Percentiles rank a stretch among this genome's conserved stretches.
These are phyloP conservation scores for Globisporangium echinulatum DNA, from an alignment of 352 stramenopile genomes.

Conservation along the genomic window DNA sequence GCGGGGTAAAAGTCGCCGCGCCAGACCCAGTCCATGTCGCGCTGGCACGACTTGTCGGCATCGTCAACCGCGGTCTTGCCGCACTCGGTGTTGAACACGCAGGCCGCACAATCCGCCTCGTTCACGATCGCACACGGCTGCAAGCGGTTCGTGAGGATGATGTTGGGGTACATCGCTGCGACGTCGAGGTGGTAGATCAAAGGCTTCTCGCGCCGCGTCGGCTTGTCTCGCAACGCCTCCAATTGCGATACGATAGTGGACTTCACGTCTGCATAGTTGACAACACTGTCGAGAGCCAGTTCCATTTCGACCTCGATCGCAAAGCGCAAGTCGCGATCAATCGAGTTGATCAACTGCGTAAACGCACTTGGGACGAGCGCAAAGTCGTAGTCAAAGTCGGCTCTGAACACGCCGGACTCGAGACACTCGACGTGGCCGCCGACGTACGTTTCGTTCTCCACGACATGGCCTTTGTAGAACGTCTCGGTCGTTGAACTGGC, in stretches of 20 bases:
- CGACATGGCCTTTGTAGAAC: slow-evolving; percentile 92
- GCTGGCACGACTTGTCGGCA: slow-evolving; percentile 90
- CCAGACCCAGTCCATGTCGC: slow-evolving; percentile 98
- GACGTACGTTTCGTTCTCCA: slow-evolving; percentile 99
- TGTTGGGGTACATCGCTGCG: slow-evolving; percentile 99
- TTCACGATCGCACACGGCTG: slow-evolving; percentile 97
- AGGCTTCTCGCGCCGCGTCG: slow-evolving; percentile 87
- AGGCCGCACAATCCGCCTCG: slow-evolving; percentile 94
- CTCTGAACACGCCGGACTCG: slow-evolving; percentile 96
- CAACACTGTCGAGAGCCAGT: slow-evolving; percentile 85
- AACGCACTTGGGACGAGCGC: slow-evolving; percentile 92
- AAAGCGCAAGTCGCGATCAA: slow-evolving; percentile 97
- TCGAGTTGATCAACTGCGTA: slow-evolving; percentile 94
- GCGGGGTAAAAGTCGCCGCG: slow-evolving; percentile 95
- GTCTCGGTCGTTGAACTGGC: slow-evolving; percentile 66
- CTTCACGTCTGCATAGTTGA: slow-evolving; percentile 84
- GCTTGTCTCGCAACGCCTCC: slow-evolving; percentile 90
- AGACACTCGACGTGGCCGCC: slow-evolving; percentile 99
- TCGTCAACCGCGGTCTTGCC: slow-evolving; percentile 61
- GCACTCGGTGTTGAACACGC: slow-evolving; percentile 89
- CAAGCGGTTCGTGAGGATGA: slow-evolving; percentile 99
- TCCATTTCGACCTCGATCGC: slow-evolving; percentile 92
- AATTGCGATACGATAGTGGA: slow-evolving; percentile 92
- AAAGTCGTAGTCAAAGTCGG: slow-evolving; percentile 98
- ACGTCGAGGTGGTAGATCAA: slow-evolving; percentile 99